Evolutionary conservation across 2,329 filamentous ascomycete genomes (phyloP).

Genomic region (Allantophomopsis cytisporea): DNA sequence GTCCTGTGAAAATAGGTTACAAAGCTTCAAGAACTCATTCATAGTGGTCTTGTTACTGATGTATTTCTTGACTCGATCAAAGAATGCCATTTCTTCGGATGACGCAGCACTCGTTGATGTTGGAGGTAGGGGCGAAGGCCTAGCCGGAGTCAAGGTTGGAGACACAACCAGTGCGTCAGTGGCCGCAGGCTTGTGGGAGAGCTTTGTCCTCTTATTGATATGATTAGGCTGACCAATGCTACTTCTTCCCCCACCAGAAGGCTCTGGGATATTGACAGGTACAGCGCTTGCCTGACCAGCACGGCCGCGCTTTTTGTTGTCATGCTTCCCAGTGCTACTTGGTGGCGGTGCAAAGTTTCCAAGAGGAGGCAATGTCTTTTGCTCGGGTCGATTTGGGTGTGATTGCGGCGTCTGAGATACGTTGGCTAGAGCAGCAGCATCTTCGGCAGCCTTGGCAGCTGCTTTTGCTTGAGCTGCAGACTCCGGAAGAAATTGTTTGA

Average conservation of each 20-base stretch:
- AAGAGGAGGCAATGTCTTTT: conserved; percentile 74
- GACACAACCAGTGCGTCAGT: conserved; percentile 35
- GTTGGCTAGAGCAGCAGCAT: conserved; percentile 36
- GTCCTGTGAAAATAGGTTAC: conserved; percentile 88
- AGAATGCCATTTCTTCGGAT: conserved; percentile 81
- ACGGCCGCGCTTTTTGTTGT: conserved; percentile 76
- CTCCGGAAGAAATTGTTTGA: conserved; percentile 96
- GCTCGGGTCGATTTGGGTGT: conserved; percentile 33
- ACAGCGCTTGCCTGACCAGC: conserved; percentile 12
- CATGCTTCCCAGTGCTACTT: conserved; percentile 64
- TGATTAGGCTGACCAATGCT: conserved; percentile 18
- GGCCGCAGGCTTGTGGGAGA: conserved; percentile 40
- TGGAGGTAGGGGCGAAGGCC: conserved; percentile 78
- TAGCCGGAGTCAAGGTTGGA: conserved; percentile 74
- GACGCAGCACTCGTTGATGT: conserved; percentile 59
- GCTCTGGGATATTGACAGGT: background rate
- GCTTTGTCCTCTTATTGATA: conserved; percentile 54
- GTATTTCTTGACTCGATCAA: conserved; percentile 92
- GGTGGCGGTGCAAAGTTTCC: conserved; percentile 78
- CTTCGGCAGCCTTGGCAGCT: conserved; percentile 50
- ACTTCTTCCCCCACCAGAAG: conserved; percentile 11
- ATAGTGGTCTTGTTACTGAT: conserved; percentile 86
- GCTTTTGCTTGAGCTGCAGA: conserved; percentile 58
- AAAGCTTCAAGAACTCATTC: conserved; percentile 93
- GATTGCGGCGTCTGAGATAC: conserved; percentile 42